Percentiles rank a stretch among this genome's conserved stretches.
Evolutionary conservation across 257 asterid species (phyloP).

Genomic region (Forsythia suspensa): DNA sequence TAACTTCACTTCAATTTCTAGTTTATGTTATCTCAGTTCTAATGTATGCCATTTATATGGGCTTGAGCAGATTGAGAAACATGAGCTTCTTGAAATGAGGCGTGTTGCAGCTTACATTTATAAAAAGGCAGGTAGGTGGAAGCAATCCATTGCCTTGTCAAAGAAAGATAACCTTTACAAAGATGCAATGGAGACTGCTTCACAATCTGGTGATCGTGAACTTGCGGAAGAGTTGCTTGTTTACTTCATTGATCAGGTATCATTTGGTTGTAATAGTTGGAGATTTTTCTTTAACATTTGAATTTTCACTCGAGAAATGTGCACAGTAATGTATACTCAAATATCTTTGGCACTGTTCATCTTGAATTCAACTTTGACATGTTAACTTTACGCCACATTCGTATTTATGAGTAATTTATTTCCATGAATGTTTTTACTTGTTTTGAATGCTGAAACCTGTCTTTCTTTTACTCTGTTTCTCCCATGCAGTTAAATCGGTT

Average conservation of each 20-base stretch:
- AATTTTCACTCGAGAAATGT: neutral
- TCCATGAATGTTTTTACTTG: neutral
- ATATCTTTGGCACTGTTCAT: neutral
- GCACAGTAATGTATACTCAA: neutral
- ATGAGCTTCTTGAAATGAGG: constrained; percentile 95
- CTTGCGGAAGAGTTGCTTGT: constrained; percentile 96
- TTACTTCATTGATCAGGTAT: constrained; percentile 85
- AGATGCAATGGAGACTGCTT: constrained; percentile 99
- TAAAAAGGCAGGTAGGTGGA: constrained; percentile 97
- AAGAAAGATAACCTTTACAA: constrained; percentile 88
- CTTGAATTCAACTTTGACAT: neutral
- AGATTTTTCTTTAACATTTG: constrained; percentile 1
- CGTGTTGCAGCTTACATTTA: constrained; percentile 97
- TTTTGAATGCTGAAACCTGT: neutral
- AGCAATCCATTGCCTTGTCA: constrained; percentile 91
- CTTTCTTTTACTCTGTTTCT: neutral
- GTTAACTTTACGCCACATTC: neutral
- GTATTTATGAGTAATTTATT: neutral
- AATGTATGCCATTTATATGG: constrained; percentile 7
- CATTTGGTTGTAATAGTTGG: neutral
- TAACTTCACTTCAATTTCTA: neutral
- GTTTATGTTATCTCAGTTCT: constrained; percentile 5
- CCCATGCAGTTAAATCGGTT: neutral
- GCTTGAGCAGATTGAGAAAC: constrained; percentile 79
- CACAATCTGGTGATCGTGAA: constrained; percentile 97